Percentiles rank a stretch among this genome's conserved stretches.
Evolutionary conservation across 768 basidiomycete species (phyloP).

Genomic region (Pleurotus djamor): DNA sequence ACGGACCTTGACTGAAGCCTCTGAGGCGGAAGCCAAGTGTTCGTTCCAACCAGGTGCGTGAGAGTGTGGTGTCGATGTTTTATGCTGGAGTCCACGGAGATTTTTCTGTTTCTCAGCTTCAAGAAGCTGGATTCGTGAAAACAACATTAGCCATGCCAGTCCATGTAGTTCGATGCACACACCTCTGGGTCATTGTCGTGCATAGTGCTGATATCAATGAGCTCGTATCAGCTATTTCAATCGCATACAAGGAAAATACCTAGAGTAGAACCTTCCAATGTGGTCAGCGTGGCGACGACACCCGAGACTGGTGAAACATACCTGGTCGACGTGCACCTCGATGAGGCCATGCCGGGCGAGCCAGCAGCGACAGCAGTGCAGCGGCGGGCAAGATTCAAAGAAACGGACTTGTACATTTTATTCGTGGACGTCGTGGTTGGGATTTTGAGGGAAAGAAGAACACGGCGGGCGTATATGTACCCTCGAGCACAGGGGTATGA

Average conservation of each 20-base stretch:
- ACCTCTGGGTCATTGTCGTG: constrained; percentile 61
- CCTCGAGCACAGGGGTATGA: neutral
- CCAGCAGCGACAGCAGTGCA: too few relatives aligned
- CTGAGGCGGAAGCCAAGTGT: constrained; percentile 57
- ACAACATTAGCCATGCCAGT: neutral
- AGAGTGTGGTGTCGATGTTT: constrained; percentile 44
- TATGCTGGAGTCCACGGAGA: constrained; percentile 38
- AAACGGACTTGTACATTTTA: neutral
- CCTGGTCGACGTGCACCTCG: too few relatives aligned
- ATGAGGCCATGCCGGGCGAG: too few relatives aligned
- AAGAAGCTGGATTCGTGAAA: constrained; percentile 37
- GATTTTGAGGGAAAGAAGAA: neutral
- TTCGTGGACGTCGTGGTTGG: neutral
- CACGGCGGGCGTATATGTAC: neutral
- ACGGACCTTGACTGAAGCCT: constrained; percentile 61
- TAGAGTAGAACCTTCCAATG: too few relatives aligned
- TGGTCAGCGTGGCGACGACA: too few relatives aligned
- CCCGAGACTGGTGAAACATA: too few relatives aligned
- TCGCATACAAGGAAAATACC: constrained; percentile 22
- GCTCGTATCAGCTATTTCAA: neutral
- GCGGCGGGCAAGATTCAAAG: too few relatives aligned
- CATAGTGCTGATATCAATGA: constrained; percentile 42
- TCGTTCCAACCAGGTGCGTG: constrained; percentile 77
- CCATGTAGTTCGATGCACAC: neutral
- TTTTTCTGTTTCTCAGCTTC: constrained; percentile 55